These are phyloP conservation scores for Diphasiastrum complanatum DNA, from an alignment of 83 land plant genomes.

Conservation along the genomic window DNA sequence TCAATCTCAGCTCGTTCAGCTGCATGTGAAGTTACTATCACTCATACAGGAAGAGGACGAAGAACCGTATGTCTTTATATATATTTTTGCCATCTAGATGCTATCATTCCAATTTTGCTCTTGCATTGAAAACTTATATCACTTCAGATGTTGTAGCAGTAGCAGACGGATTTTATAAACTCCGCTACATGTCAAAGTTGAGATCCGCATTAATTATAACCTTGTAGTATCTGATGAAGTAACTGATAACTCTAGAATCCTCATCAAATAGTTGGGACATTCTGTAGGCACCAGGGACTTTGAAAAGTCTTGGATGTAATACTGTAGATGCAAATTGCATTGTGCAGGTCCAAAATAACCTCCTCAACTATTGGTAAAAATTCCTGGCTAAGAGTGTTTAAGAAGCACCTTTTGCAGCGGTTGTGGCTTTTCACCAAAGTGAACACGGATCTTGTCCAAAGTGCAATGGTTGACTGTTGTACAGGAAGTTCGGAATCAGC, in stretches of 20 bases:
- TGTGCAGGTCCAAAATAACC: conserved; percentile 14
- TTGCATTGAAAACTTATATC: too few species aligned
- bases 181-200: too few species aligned
- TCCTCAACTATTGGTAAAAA: conserved; percentile 27
- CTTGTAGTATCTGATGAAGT: too few species aligned
- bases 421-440: conserved; percentile 15
- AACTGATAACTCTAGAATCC: not conserved
- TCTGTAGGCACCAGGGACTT: not conserved
- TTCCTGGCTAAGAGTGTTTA: conserved; percentile 53
- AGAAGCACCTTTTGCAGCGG: conserved; percentile 38
- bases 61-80: conserved; percentile 38
- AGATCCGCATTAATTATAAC: too few species aligned
- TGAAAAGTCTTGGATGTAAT: not conserved
- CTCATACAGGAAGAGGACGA: conserved; percentile 40
- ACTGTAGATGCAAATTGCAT: not conserved
- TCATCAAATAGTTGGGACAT: not conserved
- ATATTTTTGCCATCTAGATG: not conserved
- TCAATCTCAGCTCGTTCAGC: conserved; percentile 42
- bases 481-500: not conserved
- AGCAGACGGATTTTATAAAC: too few species aligned
- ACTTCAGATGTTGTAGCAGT: too few species aligned
- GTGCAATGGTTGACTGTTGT: not conserved
- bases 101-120: not conserved
- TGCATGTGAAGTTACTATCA: conserved; percentile 59
- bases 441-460: conserved; percentile 3